Evolutionary conservation across 1,284 basidiomycete species (phyloP).

Genomic region (Lentinula novae-zelandiae): DNA sequence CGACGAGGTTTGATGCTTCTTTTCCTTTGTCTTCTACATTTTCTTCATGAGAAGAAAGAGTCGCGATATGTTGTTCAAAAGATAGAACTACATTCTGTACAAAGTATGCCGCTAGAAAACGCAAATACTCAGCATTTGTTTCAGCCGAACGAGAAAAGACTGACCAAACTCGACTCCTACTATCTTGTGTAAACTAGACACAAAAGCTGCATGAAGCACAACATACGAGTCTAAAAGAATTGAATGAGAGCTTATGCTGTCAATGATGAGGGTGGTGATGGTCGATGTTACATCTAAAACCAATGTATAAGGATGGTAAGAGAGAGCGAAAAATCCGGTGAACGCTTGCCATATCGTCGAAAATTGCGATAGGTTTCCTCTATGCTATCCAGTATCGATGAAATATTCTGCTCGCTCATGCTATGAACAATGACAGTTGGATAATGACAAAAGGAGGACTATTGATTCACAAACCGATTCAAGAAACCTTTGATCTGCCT

Average conservation of each 20-base stretch:
- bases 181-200: conserved; percentile 81
- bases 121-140: neutral
- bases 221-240: conserved; percentile 90
- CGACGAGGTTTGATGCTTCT: conserved; percentile 86
- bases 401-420: conserved; percentile 90
- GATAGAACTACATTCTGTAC: conserved; percentile 64
- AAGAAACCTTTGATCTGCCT: conserved; percentile 85
- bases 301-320: conserved; percentile 4
- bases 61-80: conserved; percentile 59
- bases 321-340: neutral
- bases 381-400: conserved; percentile 72
- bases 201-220: conserved; percentile 85
- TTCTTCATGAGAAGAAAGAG: conserved; percentile 23
- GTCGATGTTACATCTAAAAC: conserved; percentile 76
- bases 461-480: conserved; percentile 58
- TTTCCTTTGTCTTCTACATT: conserved; percentile 51
- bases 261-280: conserved; percentile 76
- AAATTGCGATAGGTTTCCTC: conserved; percentile 79
- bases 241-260: conserved; percentile 80
- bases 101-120: conserved; percentile 66
- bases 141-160: neutral
- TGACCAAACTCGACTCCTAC: conserved; percentile 88
- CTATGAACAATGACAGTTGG: conserved; percentile 32
- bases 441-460: neutral
- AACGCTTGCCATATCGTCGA: conserved; percentile 70